These are phyloP conservation scores for Nemania sp. DNA, from an alignment of 2,329 filamentous ascomycete species.

Conservation along the genomic window DNA sequence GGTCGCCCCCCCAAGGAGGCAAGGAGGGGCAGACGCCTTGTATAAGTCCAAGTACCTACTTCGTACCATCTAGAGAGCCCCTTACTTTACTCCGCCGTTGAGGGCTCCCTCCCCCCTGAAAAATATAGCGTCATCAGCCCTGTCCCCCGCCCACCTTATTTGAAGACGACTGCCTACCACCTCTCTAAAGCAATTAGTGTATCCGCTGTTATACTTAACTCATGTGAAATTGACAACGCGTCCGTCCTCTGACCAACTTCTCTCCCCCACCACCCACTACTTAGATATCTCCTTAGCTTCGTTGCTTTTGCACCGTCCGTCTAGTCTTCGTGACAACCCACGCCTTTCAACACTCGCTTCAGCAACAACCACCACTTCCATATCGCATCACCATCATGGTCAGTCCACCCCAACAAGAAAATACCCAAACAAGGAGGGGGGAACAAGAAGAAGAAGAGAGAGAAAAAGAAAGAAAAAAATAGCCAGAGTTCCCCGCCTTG, in stretches of 20 bases:
- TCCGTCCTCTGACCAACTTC: constrained; percentile 12
- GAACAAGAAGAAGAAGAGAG: too few relatives aligned
- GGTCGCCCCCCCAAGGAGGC: too few relatives aligned
- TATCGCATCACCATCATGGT: constrained; percentile 28
- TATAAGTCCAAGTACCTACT: too few relatives aligned
- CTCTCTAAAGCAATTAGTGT: not conserved
- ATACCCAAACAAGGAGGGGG: too few relatives aligned
- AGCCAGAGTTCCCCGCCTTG: constrained; percentile 13
- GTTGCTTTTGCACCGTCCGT: constrained; percentile 4
- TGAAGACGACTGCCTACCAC: not conserved
- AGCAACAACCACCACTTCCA: not conserved
- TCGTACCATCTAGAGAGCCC: too few relatives aligned
- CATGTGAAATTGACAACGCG: constrained; percentile 16
- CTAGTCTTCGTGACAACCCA: constrained; percentile 4
- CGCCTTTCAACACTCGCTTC: constrained; percentile 16
- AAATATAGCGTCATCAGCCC: constrained; percentile 23
- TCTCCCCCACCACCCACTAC: constrained; percentile 11
- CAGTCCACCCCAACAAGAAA: constrained; percentile 8
- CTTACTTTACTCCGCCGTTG: not conserved
- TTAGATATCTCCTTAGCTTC: constrained; percentile 11
- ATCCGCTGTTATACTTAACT: not conserved
- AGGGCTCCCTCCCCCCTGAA: constrained; percentile 9
- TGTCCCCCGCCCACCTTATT: constrained; percentile 21
- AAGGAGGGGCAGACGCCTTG: not conserved
- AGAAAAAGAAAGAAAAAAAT: not conserved